These are phyloP conservation scores for Leptographium radiaticola DNA, from an alignment of 2,329 filamentous ascomycete genomes.

Conservation along the genomic window DNA sequence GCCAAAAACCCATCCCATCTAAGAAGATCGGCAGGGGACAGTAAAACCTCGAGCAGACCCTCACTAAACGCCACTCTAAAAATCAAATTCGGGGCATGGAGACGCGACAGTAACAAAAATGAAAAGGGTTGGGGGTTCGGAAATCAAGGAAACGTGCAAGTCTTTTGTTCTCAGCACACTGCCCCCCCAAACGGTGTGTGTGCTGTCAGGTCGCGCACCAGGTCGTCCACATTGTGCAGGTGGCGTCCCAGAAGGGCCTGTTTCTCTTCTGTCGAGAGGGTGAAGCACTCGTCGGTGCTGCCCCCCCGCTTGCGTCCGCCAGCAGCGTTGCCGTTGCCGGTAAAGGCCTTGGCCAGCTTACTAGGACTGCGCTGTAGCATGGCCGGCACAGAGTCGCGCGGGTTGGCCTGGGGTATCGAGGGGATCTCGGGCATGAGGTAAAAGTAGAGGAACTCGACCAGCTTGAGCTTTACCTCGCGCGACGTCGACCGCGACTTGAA, in stretches of 20 bases:
- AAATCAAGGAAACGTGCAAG: neutral
- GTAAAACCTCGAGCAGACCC: neutral
- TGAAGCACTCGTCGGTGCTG: constrained; percentile 21
- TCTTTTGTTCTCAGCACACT: constrained; percentile 24
- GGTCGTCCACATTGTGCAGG: constrained; percentile 69
- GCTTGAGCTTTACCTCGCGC: constrained; percentile 82
- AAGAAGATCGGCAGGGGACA: neutral
- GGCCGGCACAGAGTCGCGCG: constrained; percentile 26
- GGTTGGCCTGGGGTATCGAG: constrained; percentile 34
- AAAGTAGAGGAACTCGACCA: constrained; percentile 97
- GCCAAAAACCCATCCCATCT: neutral
- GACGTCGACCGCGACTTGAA: constrained; percentile 82
- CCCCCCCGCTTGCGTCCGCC: constrained; percentile 1
- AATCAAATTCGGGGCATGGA: too few species aligned
- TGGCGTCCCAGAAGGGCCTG: constrained; percentile 65
- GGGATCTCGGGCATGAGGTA: constrained; percentile 90
- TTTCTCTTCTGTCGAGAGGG: constrained; percentile 67
- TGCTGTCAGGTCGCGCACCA: constrained; percentile 73
- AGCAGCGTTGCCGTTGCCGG: constrained; percentile 17
- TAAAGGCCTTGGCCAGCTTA: constrained; percentile 50
- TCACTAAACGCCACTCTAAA: too few species aligned
- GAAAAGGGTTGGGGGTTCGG: neutral
- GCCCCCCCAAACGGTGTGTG: constrained; percentile 61
- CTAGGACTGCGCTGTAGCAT: constrained; percentile 55
- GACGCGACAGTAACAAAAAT: neutral